Conservation (phyloP, 768 basidiomycete genomes). For the Hypholoma sublateritium region DNA sequence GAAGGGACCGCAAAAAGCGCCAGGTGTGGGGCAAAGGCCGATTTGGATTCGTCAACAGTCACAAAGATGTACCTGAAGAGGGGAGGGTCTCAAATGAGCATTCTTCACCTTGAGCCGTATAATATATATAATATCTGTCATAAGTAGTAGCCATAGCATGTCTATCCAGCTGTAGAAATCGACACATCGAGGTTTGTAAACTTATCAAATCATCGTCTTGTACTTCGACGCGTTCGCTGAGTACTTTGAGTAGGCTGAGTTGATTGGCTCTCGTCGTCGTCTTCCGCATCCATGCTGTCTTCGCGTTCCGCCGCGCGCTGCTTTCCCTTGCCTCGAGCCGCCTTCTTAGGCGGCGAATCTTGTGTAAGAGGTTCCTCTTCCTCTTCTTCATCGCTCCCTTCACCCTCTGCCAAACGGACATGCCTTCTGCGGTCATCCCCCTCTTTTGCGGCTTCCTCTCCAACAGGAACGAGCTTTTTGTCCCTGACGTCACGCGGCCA, state of each 20-base stretch:
- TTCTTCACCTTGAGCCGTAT: slow-evolving; percentile 3
- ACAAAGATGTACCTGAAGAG: slow-evolving; percentile 30
- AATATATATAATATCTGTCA: slow-evolving; percentile 4
- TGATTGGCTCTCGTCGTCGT: slow-evolving; percentile 25
- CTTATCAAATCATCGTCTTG: slow-evolving; percentile 18
- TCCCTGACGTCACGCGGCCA: slow-evolving; percentile 59
- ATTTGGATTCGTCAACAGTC: slow-evolving; percentile 77
- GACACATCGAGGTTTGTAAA: background rate
- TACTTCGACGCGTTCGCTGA: slow-evolving; percentile 24
- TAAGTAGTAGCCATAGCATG: background rate
- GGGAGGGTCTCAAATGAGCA: slow-evolving; percentile 40
- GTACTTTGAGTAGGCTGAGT: slow-evolving; percentile 22
- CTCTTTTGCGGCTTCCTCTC: slow-evolving; percentile 66
- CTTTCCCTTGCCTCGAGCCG: slow-evolving; percentile 10
- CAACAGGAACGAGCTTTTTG: slow-evolving; percentile 53
- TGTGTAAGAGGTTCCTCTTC: slow-evolving; percentile 30
- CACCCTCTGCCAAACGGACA: slow-evolving; percentile 30
- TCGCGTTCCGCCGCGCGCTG: slow-evolving; percentile 15
- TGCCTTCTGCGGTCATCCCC: slow-evolving; percentile 51
- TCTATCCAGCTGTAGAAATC: slow-evolving; percentile 4
- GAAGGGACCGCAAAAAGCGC: slow-evolving; percentile 59
- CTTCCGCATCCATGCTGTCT: slow-evolving; percentile 43
- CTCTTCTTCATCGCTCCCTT: slow-evolving; percentile 45
- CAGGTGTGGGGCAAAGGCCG: slow-evolving; percentile 85
- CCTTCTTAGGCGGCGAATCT: slow-evolving; percentile 23